Base-by-base conservation (phyloP, 331 rosid genomes). In the Cydonia oblonga region DNA sequence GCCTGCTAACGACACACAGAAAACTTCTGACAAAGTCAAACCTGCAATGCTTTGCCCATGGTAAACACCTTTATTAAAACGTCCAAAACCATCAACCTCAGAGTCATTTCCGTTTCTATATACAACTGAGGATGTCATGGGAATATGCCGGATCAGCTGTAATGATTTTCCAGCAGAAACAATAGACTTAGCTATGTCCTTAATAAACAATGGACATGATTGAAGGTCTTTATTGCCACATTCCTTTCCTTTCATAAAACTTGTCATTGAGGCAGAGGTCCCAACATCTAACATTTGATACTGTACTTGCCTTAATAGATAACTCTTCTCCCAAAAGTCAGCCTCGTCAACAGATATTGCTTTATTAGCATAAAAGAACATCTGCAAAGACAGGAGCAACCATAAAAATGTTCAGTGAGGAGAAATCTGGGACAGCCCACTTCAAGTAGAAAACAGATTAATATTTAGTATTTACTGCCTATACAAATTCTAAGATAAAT, bases 291-390 rank as follows among this genome's bases (percentile, higher is more conserved):
- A 80, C 80, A 85, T 82, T 61, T 58, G 63, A 74, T 61, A 69
- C 54, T 79, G 92, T 25, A 78, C 68, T 77, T 60, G 79, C 76
- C 95, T 86, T 79, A 89, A 78, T 75, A 89, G 79, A 80, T 87
- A 91, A 80, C 98, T 93, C 84, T 85, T 91, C 89, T 93, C 98
- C 98, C 98, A 93, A 80, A 93, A 93, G 72, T 90, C 97, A 58
- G 90, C 87, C 80, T 87, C 88, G 6, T 90, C 92, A 72, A 89
- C 90, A 33, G 96, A 85, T 78, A 87, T 84, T 68, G 81, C 86
- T 80, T 80, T 87, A 69, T 88, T 85, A 33, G 89, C 87, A 75
- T 87, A 85, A 82, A 93, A 91, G 86, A 91, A 93, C 89, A 93
- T 85, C 98, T 91, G 88, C 70, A 77, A 75, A 73, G 68, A 57